These are phyloP conservation scores for Abortiporus biennis DNA, from an alignment of 1,284 basidiomycete species.

Conservation along the genomic window DNA sequence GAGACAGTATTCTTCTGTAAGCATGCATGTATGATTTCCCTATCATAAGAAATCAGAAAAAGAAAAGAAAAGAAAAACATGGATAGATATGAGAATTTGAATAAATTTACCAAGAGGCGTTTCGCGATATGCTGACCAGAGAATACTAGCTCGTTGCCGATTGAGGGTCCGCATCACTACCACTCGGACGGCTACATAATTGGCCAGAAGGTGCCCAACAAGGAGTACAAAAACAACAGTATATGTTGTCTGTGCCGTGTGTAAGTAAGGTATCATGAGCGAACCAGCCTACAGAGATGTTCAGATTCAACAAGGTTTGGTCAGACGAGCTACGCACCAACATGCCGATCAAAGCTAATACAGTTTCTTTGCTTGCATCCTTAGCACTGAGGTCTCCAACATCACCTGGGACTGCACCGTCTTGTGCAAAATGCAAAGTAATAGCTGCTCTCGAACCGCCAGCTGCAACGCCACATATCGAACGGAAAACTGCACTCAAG, in stretches of 20 bases:
- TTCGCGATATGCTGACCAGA: constrained; percentile 34
- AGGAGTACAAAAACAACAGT: constrained; percentile 44
- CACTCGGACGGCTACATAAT: constrained; percentile 53
- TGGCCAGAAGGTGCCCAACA: constrained; percentile 47
- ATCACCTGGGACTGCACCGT: constrained; percentile 40
- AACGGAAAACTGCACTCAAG: constrained; percentile 47
- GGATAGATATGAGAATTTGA: constrained; percentile 1
- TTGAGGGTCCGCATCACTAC: constrained; percentile 53
- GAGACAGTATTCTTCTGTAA: constrained; percentile 1
- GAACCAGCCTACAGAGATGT: constrained; percentile 42
- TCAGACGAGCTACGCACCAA: constrained; percentile 46
- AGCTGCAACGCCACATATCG: constrained; percentile 54
- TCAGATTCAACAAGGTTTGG: neutral
- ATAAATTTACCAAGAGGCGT: constrained; percentile 7
- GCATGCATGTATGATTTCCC: neutral
- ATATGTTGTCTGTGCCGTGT: constrained; percentile 43
- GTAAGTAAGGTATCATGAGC: constrained; percentile 48
- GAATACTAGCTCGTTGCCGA: constrained; percentile 47
- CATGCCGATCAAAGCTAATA: constrained; percentile 60
- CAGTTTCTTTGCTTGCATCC: constrained; percentile 65
- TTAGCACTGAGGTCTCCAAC: constrained; percentile 68
- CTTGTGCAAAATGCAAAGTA: constrained; percentile 58
- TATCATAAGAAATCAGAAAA: neutral
- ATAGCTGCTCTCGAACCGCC: constrained; percentile 65
- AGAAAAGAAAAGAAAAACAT: neutral